Conservation (phyloP, 192 early-diverging fungal species). For the Linnemannia zychae region DNA sequence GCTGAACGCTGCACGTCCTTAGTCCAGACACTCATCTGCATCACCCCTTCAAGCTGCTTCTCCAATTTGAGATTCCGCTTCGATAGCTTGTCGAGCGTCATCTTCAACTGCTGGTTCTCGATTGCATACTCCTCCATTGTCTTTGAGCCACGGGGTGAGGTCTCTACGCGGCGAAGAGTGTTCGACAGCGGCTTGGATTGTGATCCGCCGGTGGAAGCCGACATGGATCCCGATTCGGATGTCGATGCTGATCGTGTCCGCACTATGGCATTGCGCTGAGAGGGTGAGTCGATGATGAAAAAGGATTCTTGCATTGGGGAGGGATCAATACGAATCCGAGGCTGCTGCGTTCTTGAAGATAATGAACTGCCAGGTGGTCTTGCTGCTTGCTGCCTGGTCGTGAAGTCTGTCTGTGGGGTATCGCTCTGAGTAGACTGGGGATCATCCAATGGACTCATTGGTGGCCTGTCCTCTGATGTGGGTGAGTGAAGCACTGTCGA, state of each 20-base stretch:
- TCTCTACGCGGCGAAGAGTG: constrained; percentile 6
- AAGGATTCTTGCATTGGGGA: constrained; percentile 68
- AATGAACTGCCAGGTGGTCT: not conserved
- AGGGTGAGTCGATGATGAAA: constrained; percentile 56
- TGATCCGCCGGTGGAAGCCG: not conserved
- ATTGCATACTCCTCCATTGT: constrained; percentile 75
- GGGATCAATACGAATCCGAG: constrained; percentile 25
- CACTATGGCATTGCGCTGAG: constrained; percentile 3
- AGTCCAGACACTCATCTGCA: constrained; percentile 56
- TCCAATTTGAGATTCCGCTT: constrained; percentile 55
- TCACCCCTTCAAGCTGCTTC: constrained; percentile 45
- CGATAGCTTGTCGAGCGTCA: constrained; percentile 72
- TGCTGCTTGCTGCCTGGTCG: not conserved
- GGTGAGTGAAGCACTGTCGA: constrained; percentile 22
- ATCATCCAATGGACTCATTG: not conserved
- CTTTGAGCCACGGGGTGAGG: constrained; percentile 37
- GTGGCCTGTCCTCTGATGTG: constrained; percentile 19
- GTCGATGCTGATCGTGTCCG: constrained; percentile 13
- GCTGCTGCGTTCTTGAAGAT: not conserved
- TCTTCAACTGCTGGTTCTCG: constrained; percentile 76
- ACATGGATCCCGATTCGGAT: constrained; percentile 1
- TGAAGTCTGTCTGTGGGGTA: not conserved
- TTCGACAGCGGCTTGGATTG: not conserved
- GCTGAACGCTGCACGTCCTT: constrained; percentile 51
- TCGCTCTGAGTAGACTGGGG: not conserved